These are phyloP conservation scores for Geotrichum europaeum DNA, from an alignment of 1,139 yeast genomes.

Conservation along the genomic window DNA sequence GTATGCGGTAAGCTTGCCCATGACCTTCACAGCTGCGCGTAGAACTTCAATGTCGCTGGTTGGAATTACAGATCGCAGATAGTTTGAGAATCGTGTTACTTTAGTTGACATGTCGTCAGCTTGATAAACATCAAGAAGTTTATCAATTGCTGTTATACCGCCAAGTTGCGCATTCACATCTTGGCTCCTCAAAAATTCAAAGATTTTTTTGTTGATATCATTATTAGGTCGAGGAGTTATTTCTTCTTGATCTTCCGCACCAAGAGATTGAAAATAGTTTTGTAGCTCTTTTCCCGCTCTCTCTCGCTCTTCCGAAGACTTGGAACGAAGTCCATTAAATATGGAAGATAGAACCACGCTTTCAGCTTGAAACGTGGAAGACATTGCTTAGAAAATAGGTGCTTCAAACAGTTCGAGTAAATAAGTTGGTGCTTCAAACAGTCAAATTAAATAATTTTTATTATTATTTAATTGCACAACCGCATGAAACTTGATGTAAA, in stretches of 20 bases:
- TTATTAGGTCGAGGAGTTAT: slow-evolving; percentile 76
- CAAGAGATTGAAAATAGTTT: slow-evolving; percentile 59
- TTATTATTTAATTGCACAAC: not conserved
- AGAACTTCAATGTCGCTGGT: slow-evolving; percentile 79
- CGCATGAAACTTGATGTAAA: not conserved
- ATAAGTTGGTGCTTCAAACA: not conserved
- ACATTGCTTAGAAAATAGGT: not conserved
- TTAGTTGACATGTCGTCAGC: slow-evolving; percentile 78
- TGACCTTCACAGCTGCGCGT: slow-evolving; percentile 77
- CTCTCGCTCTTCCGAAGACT: slow-evolving; percentile 32
- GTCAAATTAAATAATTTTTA: not conserved
- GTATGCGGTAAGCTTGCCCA: slow-evolving; percentile 83
- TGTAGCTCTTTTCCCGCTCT: slow-evolving; percentile 57
- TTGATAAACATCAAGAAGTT: slow-evolving; percentile 72
- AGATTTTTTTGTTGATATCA: slow-evolving; percentile 80
- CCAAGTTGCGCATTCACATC: slow-evolving; percentile 74
- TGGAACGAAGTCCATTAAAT: slow-evolving; percentile 25
- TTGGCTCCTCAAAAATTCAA: slow-evolving; percentile 73
- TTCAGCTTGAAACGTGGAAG: slow-evolving; percentile 17
- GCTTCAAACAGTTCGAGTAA: not conserved
- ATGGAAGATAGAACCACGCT: slow-evolving; percentile 21
- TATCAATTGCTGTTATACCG: slow-evolving; percentile 85
- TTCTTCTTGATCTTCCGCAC: slow-evolving; percentile 71
- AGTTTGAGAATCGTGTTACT: slow-evolving; percentile 85
- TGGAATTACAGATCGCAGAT: slow-evolving; percentile 71